A percentile compares a stretch with the other conserved stretches of the same genome.
phyloP scores from a whole-genome alignment of 2,329 filamentous ascomycete species.

The Verticillium albo-atrum region DNA sequence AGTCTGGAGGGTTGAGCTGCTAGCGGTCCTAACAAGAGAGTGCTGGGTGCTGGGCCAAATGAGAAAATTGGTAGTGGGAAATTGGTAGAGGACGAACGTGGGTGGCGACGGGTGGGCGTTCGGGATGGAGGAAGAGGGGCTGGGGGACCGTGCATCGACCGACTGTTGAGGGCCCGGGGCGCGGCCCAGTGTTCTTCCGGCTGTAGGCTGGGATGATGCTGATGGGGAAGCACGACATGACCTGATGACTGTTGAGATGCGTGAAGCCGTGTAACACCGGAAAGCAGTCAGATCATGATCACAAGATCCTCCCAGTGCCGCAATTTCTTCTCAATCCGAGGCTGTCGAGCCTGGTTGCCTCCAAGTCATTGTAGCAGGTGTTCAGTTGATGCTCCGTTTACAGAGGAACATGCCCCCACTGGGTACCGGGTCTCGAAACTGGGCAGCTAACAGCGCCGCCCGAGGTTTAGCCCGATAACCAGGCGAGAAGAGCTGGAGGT shows the following conservation, averaged over 20 bases:
- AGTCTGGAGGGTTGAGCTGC: conserved; percentile 8
- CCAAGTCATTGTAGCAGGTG: too few relatives aligned
- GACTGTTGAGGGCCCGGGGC: neutral
- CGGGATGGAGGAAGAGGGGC: neutral
- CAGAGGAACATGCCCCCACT: too few relatives aligned
- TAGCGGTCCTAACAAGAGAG: conserved; percentile 29
- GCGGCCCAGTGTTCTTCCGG: neutral
- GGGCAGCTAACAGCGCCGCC: neutral
- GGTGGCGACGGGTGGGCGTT: conserved; percentile 8
- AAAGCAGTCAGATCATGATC: too few relatives aligned
- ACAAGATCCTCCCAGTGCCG: too few relatives aligned
- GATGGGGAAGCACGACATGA: too few relatives aligned
- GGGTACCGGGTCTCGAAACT: too few relatives aligned
- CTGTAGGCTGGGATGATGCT: neutral
- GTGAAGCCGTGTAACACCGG: too few relatives aligned
- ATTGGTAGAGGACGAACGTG: conserved; percentile 19
- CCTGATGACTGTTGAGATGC: too few relatives aligned
- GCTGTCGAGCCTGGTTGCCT: too few relatives aligned
- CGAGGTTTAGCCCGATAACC: conserved; percentile 7
- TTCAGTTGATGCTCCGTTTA: too few relatives aligned
- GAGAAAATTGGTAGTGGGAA: conserved; percentile 38
- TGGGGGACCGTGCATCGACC: neutral
- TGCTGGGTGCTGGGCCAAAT: conserved; percentile 22
- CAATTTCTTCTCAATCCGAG: too few relatives aligned
- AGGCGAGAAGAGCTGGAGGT: neutral